Evolutionary conservation across 2,329 filamentous ascomycete genomes (phyloP), one percentile per base, ranked within the genome.

Genomic region (Madurella mycetomatis): DNA sequence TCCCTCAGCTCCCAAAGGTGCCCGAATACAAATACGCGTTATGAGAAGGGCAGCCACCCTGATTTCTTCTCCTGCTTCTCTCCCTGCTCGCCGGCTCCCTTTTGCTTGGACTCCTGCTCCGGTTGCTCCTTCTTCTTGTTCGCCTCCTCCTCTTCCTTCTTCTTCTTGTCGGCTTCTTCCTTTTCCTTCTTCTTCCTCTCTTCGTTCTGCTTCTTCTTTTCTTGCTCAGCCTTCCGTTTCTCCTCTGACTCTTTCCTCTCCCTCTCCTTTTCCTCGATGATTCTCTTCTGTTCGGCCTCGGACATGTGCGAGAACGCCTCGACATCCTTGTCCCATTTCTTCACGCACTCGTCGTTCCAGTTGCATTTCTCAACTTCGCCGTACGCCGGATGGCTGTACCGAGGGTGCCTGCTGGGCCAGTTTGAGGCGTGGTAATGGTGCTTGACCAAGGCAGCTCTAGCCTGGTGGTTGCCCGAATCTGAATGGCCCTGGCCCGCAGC

Each of bases 371-470:
- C 86, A 0, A 88, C 85, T 67, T 87, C 83, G 5, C 84, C 85
- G 63, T 84, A 87, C 50, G 84, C 80, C 1, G 85, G 84, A 65
- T 89, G 86, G 45, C 75, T 83, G 70, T 79, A 86, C 31, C 86
- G 76, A 1, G 82, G 84, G 65, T 89, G 86, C 2, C 75, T 74
- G 49, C 78, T 80, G 2, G 85, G 86, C 86, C 86, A 89, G 55
- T 82, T 80, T 1, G 85, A 88, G 0, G 86, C 86, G 67, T 89
- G 86, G 64, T 88, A 90, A 67, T 88, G 85, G 65, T 90, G 86
- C 67, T 84, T 86, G 19, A 89, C 85, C 1, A 89, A 73, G 1
- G 86, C 86, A 17, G 78, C 77, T 48, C 83, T 76, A 1, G 84
- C 77, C 49, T 85, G 78, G 67, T 88, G 86, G 63, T 85, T 88